Percentiles rank a stretch among this genome's conserved stretches.
Conservation (phyloP, 208 protist genomes). For the Wallacemonas collosoma region DNA sequence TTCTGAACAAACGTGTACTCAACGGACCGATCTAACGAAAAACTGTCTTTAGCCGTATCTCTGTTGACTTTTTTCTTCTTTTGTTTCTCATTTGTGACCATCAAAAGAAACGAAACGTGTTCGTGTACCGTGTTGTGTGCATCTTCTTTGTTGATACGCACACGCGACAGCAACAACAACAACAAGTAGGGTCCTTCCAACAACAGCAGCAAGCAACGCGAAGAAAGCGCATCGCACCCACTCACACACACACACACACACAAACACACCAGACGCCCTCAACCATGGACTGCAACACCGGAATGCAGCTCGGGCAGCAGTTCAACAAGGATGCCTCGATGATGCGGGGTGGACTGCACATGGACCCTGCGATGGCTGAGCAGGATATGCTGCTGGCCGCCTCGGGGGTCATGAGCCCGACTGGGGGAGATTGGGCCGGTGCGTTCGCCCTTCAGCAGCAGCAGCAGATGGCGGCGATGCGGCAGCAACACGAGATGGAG, state of each 20-base stretch:
- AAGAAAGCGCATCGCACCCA: neutral
- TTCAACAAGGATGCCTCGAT: conserved; percentile 68
- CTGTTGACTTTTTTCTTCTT: too few species aligned
- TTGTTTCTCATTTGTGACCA: too few species aligned
- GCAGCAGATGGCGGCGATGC: conserved; percentile 35
- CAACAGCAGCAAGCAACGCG: neutral
- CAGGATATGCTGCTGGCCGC: conserved; percentile 59
- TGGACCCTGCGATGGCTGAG: conserved; percentile 42
- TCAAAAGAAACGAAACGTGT: too few species aligned
- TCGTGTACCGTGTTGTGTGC: too few species aligned
- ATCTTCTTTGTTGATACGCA: neutral
- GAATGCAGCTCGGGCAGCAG: conserved; percentile 66
- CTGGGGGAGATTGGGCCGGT: conserved; percentile 49
- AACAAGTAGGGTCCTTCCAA: neutral
- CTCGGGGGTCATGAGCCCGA: conserved; percentile 20
- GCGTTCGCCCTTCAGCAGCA: conserved; percentile 41
- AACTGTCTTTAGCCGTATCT: too few species aligned
- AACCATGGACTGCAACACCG: conserved; percentile 77
- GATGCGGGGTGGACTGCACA: conserved; percentile 55
- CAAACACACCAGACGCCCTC: neutral
- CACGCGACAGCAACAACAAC: conserved; percentile 17
- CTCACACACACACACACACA: neutral
- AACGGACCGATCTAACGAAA: too few species aligned
- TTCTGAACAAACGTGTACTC: too few species aligned
- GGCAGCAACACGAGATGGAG: conserved; percentile 51